phyloP scores from a whole-genome alignment of 208 protist genomes.

The Leishmania martiniquensis region DNA sequence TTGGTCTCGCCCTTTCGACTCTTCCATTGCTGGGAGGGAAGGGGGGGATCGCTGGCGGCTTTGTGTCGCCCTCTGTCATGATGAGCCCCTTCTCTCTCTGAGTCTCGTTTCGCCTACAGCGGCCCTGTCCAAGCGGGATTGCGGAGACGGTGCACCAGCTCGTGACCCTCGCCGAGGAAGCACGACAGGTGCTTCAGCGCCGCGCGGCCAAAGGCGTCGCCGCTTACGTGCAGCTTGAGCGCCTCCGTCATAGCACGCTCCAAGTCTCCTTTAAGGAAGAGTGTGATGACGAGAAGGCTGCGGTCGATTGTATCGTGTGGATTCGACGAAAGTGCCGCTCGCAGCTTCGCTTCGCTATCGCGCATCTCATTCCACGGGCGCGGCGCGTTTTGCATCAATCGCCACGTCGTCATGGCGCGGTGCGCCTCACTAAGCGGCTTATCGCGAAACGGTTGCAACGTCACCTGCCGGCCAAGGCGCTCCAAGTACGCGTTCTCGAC shows the following conservation, averaged over 20 bases:
- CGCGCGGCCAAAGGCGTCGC: constrained; percentile 50
- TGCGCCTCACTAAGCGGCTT: constrained; percentile 62
- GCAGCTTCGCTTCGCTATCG: constrained; percentile 63
- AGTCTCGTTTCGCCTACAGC: background rate
- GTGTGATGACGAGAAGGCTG: constrained; percentile 73
- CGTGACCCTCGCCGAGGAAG: constrained; percentile 68
- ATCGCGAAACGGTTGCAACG: constrained; percentile 32
- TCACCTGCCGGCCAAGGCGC: constrained; percentile 28
- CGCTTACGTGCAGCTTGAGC: constrained; percentile 61
- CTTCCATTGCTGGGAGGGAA: background rate
- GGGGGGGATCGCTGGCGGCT: background rate
- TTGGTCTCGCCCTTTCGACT: background rate
- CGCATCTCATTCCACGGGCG: constrained; percentile 47
- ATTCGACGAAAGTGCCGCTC: constrained; percentile 26
- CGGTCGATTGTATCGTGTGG: constrained; percentile 50
- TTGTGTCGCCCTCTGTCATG: no score
- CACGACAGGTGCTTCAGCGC: constrained; percentile 58
- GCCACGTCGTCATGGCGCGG: constrained; percentile 43
- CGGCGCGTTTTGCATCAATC: constrained; percentile 48
- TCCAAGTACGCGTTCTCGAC: constrained; percentile 36
- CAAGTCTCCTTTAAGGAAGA: constrained; percentile 83
- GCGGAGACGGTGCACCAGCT: constrained; percentile 46
- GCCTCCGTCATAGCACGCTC: constrained; percentile 87
- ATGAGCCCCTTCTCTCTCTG: no score
- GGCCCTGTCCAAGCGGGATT: constrained; percentile 2